A percentile compares a stretch with the other conserved stretches of the same genome.
These are phyloP conservation scores for Pseudogymnoascus sp. DNA, from an alignment of 2,329 filamentous ascomycete genomes.

Conservation along the genomic window DNA sequence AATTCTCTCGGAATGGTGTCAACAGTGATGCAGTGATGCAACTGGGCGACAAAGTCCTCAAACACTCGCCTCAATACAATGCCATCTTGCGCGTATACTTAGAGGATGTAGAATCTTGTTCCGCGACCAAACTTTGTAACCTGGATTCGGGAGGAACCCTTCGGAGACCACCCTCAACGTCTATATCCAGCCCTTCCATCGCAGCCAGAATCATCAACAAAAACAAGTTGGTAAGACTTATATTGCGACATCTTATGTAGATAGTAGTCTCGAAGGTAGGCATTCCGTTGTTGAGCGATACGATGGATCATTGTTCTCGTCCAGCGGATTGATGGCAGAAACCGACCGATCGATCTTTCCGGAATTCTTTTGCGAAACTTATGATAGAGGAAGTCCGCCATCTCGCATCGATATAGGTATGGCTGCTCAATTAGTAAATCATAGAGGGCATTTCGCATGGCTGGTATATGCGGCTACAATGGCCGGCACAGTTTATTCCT, in stretches of 20 bases:
- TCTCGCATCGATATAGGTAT: conserved; percentile 25
- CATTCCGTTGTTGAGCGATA: conserved; percentile 28
- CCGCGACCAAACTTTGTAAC: background rate
- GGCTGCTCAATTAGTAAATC: conserved; percentile 27
- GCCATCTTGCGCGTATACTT: conserved; percentile 28
- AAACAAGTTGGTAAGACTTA: conserved; percentile 21
- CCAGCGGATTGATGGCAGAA: conserved; percentile 20
- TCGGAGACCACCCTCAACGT: conserved; percentile 30
- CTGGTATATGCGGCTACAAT: conserved; percentile 20
- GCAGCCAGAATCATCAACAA: conserved; percentile 11
- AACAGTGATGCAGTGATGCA: conserved; percentile 28
- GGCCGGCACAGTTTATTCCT: conserved; percentile 16
- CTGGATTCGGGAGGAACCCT: conserved; percentile 12
- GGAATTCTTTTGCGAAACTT: background rate
- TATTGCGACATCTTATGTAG: conserved; percentile 29
- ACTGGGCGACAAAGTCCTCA: conserved; percentile 28
- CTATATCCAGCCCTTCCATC: conserved; percentile 19
- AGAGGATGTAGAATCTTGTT: conserved; percentile 18
- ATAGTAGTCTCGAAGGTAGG: conserved; percentile 31
- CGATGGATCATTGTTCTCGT: conserved; percentile 28
- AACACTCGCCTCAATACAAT: conserved; percentile 27
- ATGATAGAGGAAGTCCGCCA: conserved; percentile 22
- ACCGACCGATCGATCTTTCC: background rate
- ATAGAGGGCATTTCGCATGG: conserved; percentile 24
- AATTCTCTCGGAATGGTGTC: conserved; percentile 25